Evolutionary conservation across 2,329 filamentous ascomycete genomes (phyloP).

Genomic region (Rutstroemia sp.): DNA sequence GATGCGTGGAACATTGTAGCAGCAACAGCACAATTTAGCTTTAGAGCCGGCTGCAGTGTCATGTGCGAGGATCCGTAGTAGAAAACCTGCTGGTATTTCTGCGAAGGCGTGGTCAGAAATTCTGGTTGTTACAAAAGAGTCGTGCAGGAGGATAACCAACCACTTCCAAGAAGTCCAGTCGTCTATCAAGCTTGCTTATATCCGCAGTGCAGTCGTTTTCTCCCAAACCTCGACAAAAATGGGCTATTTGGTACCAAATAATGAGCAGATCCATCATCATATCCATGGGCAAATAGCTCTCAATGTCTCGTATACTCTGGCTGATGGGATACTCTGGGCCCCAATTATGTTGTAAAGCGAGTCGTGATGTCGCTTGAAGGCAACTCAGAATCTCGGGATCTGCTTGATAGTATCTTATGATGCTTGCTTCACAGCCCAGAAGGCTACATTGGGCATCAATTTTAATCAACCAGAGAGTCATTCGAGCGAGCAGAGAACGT

Average conservation of each 20-base stretch:
- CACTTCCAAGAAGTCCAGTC: neutral
- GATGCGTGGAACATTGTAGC: constrained; percentile 9
- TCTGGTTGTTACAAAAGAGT: neutral
- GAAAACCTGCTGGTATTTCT: constrained; percentile 1
- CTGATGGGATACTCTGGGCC: constrained; percentile 11
- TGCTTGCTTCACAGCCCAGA: constrained; percentile 9
- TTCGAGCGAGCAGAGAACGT: constrained; percentile 9
- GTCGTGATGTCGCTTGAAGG: constrained; percentile 8
- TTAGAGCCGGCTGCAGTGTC: constrained; percentile 12
- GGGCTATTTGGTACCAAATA: constrained; percentile 4
- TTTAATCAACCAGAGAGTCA: constrained; percentile 13
- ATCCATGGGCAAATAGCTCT: constrained; percentile 11
- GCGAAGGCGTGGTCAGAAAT: neutral
- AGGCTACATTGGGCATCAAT: constrained; percentile 14
- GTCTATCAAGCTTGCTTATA: neutral
- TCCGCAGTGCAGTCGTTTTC: neutral
- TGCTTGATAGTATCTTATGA: constrained; percentile 10
- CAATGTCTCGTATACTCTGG: constrained; percentile 14
- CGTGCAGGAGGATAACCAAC: neutral
- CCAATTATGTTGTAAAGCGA: constrained; percentile 14
- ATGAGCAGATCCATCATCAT: constrained; percentile 14
- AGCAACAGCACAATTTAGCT: constrained; percentile 12
- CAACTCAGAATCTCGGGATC: neutral
- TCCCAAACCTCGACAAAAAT: neutral
- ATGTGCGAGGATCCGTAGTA: constrained; percentile 13